A percentile compares a stretch with the other conserved stretches of the same genome.
phyloP scores from a whole-genome alignment of 129 eudicot species.

The Mikania micrantha region DNA sequence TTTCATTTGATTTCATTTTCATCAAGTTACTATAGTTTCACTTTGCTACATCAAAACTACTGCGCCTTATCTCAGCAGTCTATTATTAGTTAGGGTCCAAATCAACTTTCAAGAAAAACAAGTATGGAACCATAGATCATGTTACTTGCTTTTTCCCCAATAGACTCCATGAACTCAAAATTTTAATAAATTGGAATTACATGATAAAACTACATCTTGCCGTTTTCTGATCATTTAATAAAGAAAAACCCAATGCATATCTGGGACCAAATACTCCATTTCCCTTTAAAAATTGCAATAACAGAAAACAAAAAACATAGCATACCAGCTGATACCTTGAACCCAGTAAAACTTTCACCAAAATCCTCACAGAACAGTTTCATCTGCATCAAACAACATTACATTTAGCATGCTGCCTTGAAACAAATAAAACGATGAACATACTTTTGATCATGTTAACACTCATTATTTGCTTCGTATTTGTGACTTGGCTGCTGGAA shows the following conservation, averaged over 20 bases:
- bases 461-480: neutral
- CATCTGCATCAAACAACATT: slow-evolving; percentile 45
- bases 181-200: neutral
- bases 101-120: neutral
- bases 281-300: neutral
- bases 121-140: neutral
- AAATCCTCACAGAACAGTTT: slow-evolving; percentile 69
- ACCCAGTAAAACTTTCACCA: slow-evolving; percentile 59
- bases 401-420: neutral
- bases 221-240: neutral
- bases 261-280: neutral
- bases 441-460: neutral
- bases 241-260: neutral
- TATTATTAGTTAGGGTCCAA: neutral
- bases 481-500: neutral
- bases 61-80: neutral
- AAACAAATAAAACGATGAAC: neutral
- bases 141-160: neutral
- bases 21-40: slow-evolving; percentile 2
- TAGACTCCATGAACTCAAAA: neutral
- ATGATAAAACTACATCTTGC: neutral
- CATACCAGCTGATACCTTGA: slow-evolving; percentile 80
- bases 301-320: slow-evolving; percentile 20
- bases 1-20: neutral
- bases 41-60: neutral